These are phyloP conservation scores for Globisporangium orthogonon DNA, from an alignment of 352 stramenopile species.

Conservation along the genomic window DNA sequence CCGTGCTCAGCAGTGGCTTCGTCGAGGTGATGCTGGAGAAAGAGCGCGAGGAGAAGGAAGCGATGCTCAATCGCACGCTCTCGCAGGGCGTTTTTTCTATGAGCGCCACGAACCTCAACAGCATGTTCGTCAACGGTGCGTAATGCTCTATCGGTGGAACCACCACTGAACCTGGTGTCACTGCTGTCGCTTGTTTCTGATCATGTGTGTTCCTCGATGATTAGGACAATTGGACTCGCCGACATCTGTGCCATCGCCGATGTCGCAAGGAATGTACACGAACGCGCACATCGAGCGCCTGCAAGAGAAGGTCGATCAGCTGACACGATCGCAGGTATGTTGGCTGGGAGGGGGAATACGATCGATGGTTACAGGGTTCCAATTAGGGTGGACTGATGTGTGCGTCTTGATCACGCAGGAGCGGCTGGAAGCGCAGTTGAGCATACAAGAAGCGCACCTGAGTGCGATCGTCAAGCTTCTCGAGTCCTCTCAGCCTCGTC, in stretches of 20 bases:
- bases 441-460: slow-evolving; percentile 47
- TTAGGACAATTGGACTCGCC: slow-evolving; percentile 26
- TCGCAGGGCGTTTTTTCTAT: slow-evolving; percentile 40
- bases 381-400: too few species aligned
- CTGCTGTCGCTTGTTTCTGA: background rate
- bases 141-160: too few species aligned
- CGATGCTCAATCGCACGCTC: slow-evolving; percentile 44
- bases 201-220: slow-evolving; percentile 6
- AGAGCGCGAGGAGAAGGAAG: slow-evolving; percentile 53
- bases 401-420: slow-evolving; percentile 16
- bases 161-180: background rate
- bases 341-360: too few species aligned
- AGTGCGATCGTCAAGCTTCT: slow-evolving; percentile 45
- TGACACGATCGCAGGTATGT: slow-evolving; percentile 47
- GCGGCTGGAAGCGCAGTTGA: slow-evolving; percentile 48
- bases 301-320: slow-evolving; percentile 49
- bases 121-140: slow-evolving; percentile 21
- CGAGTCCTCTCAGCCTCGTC: slow-evolving; percentile 16
- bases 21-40: slow-evolving; percentile 81
- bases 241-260: slow-evolving; percentile 21
- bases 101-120: slow-evolving; percentile 27
- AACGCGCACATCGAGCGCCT: slow-evolving; percentile 19
- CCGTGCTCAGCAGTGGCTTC: slow-evolving; percentile 74
- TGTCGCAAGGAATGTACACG: slow-evolving; percentile 15
- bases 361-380: too few species aligned